A percentile compares a stretch with the other conserved stretches of the same genome.
Conservation (phyloP, 345 rosid genomes). For the Aethionema arabicum region DNA sequence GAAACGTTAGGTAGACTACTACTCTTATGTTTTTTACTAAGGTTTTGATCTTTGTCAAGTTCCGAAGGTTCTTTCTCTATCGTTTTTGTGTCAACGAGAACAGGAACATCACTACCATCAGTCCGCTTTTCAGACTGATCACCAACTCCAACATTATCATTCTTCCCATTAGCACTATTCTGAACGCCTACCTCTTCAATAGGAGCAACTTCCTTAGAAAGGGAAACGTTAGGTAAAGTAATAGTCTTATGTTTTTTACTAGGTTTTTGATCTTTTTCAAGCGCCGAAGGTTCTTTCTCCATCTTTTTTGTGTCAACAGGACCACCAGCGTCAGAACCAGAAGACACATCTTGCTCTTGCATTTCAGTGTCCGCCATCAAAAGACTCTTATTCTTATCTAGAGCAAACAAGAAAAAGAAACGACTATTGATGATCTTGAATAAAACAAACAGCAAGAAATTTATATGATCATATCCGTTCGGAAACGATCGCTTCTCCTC, state of each 20-base stretch:
- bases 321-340: conserved; percentile 30
- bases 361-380: conserved; percentile 55
- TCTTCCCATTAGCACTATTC: conserved; percentile 18
- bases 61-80: too few relatives aligned
- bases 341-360: conserved; percentile 38
- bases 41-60: too few relatives aligned
- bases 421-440: neutral
- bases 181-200: conserved; percentile 17
- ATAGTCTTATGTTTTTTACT: conserved; percentile 39
- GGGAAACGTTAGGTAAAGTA: conserved; percentile 21
- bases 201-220: conserved; percentile 2
- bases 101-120: conserved; percentile 19
- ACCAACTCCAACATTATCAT: conserved; percentile 24
- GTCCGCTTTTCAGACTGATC: conserved; percentile 30
- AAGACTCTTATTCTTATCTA: conserved; percentile 24
- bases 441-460: neutral
- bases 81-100: too few relatives aligned
- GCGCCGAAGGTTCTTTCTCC: conserved; percentile 31
- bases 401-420: conserved; percentile 3
- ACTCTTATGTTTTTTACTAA: too few relatives aligned
- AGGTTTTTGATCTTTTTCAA: conserved; percentile 19
- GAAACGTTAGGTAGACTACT: conserved; percentile 14
- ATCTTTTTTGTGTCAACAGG: conserved; percentile 34
- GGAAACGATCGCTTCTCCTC: neutral
- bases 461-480: neutral